Base-by-base conservation (phyloP, 768 basidiomycete species). In the Leccinum boreale region DNA sequence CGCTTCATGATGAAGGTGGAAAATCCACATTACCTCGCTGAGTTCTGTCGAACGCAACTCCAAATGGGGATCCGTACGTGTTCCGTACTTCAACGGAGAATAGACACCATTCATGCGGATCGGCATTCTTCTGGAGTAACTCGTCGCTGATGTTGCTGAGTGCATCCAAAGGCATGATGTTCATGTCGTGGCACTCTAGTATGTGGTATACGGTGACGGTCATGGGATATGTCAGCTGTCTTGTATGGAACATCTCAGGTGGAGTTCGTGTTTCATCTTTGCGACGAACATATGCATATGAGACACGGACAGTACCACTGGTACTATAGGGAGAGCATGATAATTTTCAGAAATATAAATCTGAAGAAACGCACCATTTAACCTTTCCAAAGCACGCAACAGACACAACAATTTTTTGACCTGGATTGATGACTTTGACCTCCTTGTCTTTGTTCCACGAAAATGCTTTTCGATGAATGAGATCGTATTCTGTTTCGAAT, bases 141-240 rank as follows among this genome's bases (percentile, higher is more conserved):
- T 63, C 65, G 47, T 61, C 60, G 46, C 49, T 62, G 57, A 58
- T 63, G 35, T 63, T 62, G 47, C 66, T 65, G 47, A 65, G 62
- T 51, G 61, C 49, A 35, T 62, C 55, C 58, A 91, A 84, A 14
- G 90, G 85, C 35, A 93, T 73, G 59, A 97, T 78, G 62, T 92
- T 87, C 85, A 98, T 88, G 39, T 80, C 79, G 61, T 87, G 81
- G 65, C 91, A 92, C 70, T 96, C 92, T 28, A 98, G 83, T 79
- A 95, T 95, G 63, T 92, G 91, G 69, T 98, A 97, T 12, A 98
- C 97, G 3, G 95, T 96, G 58, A 97, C 90, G 65, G 90, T 80
- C 61, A 98, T 81, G 5, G 95, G 94, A 67, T 93, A 93, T 29
- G 87, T 83, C 53, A 98, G 73, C 66, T 92, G 93, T 24, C 97